Evolutionary conservation across 2,329 filamentous ascomycete genomes (phyloP).

Genomic region (Cladosporium sp.): DNA sequence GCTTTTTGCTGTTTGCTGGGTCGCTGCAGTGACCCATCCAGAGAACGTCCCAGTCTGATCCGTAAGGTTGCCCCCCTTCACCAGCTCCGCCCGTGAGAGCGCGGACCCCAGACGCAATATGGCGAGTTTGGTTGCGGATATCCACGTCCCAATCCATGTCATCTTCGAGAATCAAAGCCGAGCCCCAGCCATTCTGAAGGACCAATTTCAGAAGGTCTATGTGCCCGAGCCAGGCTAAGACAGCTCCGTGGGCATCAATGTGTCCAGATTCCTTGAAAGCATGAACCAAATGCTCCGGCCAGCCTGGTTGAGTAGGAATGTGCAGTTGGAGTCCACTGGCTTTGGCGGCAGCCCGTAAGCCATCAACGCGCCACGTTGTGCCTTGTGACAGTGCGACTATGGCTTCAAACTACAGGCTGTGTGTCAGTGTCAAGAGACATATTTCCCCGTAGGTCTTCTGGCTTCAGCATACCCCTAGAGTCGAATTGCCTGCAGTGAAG

Average conservation of each 20-base stretch:
- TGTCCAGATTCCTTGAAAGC: not conserved
- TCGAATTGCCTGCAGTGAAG: not conserved
- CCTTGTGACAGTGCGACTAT: not conserved
- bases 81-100: not conserved
- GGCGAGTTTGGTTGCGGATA: constrained; percentile 18
- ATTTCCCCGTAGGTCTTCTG: not conserved
- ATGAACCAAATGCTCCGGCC: not conserved
- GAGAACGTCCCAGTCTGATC: constrained; percentile 34
- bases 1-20: constrained; percentile 13
- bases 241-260: not conserved
- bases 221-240: constrained; percentile 28
- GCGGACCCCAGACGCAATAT: not conserved
- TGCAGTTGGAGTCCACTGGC: not conserved
- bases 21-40: constrained; percentile 38
- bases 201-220: constrained; percentile 30
- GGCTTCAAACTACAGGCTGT: not conserved
- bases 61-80: constrained; percentile 24
- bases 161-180: constrained; percentile 34
- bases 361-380: not conserved
- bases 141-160: constrained; percentile 37
- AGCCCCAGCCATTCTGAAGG: constrained; percentile 22
- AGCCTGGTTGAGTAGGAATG: not conserved
- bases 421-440: not conserved
- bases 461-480: not conserved
- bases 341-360: not conserved